Conservation (phyloP, 257 asterid genomes). For the Penstemon newberryi region DNA sequence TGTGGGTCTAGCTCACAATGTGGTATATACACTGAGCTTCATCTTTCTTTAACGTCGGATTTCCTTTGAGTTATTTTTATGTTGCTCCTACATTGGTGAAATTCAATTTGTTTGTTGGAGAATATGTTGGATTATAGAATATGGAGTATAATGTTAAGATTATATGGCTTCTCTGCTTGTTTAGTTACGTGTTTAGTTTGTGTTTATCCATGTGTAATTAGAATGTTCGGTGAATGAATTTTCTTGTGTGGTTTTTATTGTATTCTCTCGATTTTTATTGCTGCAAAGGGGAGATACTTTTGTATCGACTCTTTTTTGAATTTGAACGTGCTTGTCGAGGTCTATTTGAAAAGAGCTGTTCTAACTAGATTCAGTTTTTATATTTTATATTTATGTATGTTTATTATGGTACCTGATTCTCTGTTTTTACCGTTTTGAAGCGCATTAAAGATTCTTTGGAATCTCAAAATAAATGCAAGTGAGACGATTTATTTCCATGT, state of each 20-base stretch:
- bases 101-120: constrained; percentile 13
- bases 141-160: background rate
- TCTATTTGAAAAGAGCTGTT: background rate
- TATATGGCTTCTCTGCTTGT: background rate
- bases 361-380: constrained; percentile 1
- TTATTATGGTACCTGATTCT: background rate
- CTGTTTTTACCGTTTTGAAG: background rate
- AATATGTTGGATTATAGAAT: background rate
- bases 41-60: constrained; percentile 2
- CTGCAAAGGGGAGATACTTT: background rate
- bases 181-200: background rate
- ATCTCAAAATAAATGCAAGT: background rate
- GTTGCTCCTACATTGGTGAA: constrained; percentile 13
- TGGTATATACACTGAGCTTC: constrained; percentile 41
- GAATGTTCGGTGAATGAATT: background rate
- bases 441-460: constrained; percentile 4
- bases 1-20: constrained; percentile 59
- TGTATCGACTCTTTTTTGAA: background rate
- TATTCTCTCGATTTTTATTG: constrained; percentile 9
- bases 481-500: background rate
- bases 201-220: constrained; percentile 7
- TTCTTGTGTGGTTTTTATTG: constrained; percentile 7
- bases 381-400: background rate
- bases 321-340: background rate
- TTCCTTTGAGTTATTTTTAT: constrained; percentile 1